Conservation (phyloP, 108 stramenopile genomes). For the Pinguiococcus pyrenoidosus region DNA sequence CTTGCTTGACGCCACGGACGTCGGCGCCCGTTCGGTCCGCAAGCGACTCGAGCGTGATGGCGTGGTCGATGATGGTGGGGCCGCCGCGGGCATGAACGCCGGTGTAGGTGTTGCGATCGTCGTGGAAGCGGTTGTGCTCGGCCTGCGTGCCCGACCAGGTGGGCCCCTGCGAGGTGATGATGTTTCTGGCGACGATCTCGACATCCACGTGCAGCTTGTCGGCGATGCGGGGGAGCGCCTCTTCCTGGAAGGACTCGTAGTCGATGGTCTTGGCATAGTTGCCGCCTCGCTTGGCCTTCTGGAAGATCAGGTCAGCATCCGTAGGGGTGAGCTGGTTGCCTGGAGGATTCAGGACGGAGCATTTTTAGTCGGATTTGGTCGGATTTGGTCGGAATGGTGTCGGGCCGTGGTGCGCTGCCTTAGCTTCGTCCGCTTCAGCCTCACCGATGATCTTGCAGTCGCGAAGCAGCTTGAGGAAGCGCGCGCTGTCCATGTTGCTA, state of each 20-base stretch:
- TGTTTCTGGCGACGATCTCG: conserved; percentile 3
- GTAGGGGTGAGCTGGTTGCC: conserved; percentile 8
- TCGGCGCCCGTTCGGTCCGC: conserved; percentile 12
- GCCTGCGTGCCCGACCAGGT: conserved; percentile 12
- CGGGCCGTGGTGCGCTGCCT: too few species aligned
- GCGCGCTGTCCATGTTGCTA: conserved; percentile 15
- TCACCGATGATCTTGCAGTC: conserved; percentile 5
- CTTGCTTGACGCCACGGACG: conserved; percentile 12
- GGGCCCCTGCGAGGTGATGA: not conserved
- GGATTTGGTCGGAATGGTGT: too few species aligned
- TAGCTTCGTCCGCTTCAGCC: too few species aligned
- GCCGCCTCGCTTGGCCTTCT: conserved; percentile 16
- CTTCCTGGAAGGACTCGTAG: conserved; percentile 19
- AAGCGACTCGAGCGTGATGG: conserved; percentile 10
- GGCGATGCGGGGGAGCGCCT: not conserved
- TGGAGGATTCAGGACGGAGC: too few species aligned
- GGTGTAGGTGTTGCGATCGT: conserved; percentile 27
- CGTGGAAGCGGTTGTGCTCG: conserved; percentile 16
- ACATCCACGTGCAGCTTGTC: not conserved
- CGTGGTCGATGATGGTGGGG: conserved; percentile 16
- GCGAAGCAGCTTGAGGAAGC: conserved; percentile 15
- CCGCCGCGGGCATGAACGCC: conserved; percentile 15
- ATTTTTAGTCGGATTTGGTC: too few species aligned
- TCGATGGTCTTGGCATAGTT: conserved; percentile 16
- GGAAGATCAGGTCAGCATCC: conserved; percentile 32